Evolutionary conservation across 768 basidiomycete species (phyloP), one percentile per base, ranked within the genome.

Genomic region (Mycena rebaudengoi): DNA sequence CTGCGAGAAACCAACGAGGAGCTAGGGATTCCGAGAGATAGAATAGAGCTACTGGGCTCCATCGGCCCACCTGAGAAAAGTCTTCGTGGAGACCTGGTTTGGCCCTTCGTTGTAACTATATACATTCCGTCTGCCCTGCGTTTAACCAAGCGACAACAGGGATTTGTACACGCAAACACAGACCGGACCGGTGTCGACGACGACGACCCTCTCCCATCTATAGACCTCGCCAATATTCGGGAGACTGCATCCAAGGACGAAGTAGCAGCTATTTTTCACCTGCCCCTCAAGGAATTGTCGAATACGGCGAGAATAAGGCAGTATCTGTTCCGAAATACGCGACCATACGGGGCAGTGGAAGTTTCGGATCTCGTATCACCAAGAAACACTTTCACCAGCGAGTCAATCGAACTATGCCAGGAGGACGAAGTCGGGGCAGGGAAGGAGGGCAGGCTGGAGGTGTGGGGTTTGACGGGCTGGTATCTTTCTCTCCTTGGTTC

Each of bases 381-480:
- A 23, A 67, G 63, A 11, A 64, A 67, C 11, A 68, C 67, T 40
- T 48, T 63, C 20, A 44, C 16, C 16, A 67, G 52, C 16, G 54
- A 23, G 20, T 67, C 62, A 4, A 14, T 54, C 4, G 65, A 66
- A 43, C 11, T 25, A 28, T 29, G 55, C 28, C 72, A 75, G 37
- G 72, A 76, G 52, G 80, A 82, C 51, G 80, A 85, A 63, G 75
- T 83, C 41, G 82, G 82, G 14, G 73, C 75, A 20, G 82, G 80
- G 28, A 75, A 73, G 39, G 76, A 79, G 46, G 85, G 81, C 12
- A 78, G 79, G 60, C 74, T 92, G 16, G 90, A 94, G 70, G 86
- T 93, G 26, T 94, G 92, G 91, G 92, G 93, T 0, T 76, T 94
- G 71, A 93, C 93, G 21, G 93, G 92, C 33, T 94, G 92, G 91